Evolutionary conservation across 2,329 filamentous ascomycete species (phyloP), one percentile per base, ranked within the genome.

Genomic region (Septoria petroselini): DNA sequence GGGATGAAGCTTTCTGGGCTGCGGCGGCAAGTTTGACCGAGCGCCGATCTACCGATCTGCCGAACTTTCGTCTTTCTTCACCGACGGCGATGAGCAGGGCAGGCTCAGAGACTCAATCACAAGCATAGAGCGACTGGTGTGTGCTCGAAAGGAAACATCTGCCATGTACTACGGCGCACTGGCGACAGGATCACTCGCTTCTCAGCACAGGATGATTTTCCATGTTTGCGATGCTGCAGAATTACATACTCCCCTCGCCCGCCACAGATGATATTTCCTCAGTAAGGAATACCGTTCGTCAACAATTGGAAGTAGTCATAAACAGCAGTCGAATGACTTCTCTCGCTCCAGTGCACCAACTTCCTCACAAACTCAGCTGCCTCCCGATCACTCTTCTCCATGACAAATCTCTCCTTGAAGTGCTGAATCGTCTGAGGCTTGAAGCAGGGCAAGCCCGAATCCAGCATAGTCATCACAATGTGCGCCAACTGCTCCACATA

Each of bases 221-320:
- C n/a, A n/a, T n/a, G n/a, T n/a, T n/a, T n/a, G n/a, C n/a, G n/a
- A n/a, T n/a, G n/a, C n/a, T n/a, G n/a, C n/a, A n/a, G n/a, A n/a
- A n/a, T n/a, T n/a, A n/a, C 7, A 27, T 21, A 14, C 17, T 27
- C 35, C 27, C 25, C 9, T 2, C 14, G 14, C 23, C 17, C 3
- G 3, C 18, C 29, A 14, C 43, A 12, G 11, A 8, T 15, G 11
- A 2, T 37, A 37, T 27, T 33, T 78, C n/a, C n/a, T n/a, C n/a
- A 95, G 67, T 94, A 97, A 27, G 93, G 93, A 69, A 98, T 98
- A 5, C 91, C 93, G 67, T 98, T 97, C 25, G 93, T 97, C 71
- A 96, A 74, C 64, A 96, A 75, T 76, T 99, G 93, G 77, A 96
- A 99, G 70, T 95, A 88, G 73, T 99, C 94, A 69, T 99, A 99